These are phyloP conservation scores for Penicillium nordicum DNA, from an alignment of 2,329 filamentous ascomycete species.

Conservation along the genomic window DNA sequence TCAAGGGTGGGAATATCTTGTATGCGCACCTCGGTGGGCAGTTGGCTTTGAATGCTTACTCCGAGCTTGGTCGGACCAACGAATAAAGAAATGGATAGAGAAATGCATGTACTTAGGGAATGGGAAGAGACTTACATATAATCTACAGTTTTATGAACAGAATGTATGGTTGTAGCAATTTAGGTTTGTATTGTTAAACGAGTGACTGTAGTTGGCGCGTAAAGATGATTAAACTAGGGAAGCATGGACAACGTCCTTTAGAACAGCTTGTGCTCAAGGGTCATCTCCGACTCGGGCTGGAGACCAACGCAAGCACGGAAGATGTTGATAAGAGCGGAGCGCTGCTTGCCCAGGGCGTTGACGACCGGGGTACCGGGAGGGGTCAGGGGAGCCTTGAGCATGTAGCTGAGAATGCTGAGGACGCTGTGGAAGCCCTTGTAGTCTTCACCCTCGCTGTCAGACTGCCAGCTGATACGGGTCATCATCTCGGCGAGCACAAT, in stretches of 20 bases:
- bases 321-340: conserved; percentile 91
- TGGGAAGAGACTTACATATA: not conserved
- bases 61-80: conserved; percentile 36
- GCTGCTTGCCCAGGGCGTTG: conserved; percentile 94
- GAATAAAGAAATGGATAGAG: conserved; percentile 7
- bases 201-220: conserved; percentile 28
- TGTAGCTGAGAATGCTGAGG: conserved; percentile 95
- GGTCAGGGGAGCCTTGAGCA: conserved; percentile 92
- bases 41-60: conserved; percentile 66
- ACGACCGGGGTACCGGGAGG: conserved; percentile 92
- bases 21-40: conserved; percentile 71
- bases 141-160: not conserved
- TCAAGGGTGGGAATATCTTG: conserved; percentile 62
- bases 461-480: conserved; percentile 94
- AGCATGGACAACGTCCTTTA: conserved; percentile 35
- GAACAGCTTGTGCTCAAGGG: conserved; percentile 96
- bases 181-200: conserved; percentile 18
- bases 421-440: conserved; percentile 97
- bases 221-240: not conserved
- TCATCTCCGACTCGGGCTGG: conserved; percentile 98
- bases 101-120: not conserved
- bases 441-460: conserved; percentile 58
- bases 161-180: not conserved
- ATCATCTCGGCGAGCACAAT: conserved; percentile 94
- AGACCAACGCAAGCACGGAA: conserved; percentile 96